Conservation (phyloP, 306 rosid genomes). For the Elaeagnus macrophylla region DNA sequence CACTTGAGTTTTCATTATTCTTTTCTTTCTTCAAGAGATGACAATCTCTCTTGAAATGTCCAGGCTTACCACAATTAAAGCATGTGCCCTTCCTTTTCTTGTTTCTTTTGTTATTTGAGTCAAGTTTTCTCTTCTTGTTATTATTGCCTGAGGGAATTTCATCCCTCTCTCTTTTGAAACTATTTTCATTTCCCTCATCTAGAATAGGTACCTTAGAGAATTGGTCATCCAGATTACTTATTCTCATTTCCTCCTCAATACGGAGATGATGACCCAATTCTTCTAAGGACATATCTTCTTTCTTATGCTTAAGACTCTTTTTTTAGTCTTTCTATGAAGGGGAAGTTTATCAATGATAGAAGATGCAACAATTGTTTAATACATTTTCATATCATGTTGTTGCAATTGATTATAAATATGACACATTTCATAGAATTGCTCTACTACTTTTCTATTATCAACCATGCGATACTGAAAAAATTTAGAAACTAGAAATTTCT, state of each 20-base stretch:
- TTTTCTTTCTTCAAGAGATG: too few relatives aligned
- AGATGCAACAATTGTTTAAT: constrained; percentile 3
- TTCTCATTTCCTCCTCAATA: too few relatives aligned
- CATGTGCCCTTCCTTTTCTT: background rate
- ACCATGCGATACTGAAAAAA: too few relatives aligned
- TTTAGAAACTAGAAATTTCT: too few relatives aligned
- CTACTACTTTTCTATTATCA: background rate
- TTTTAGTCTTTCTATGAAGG: constrained; percentile 8
- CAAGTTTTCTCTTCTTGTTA: background rate
- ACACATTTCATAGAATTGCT: background rate
- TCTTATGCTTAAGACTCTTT: constrained; percentile 1
- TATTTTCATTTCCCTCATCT: background rate
- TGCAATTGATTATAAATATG: background rate
- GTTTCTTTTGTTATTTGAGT: background rate
- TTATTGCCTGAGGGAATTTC: too few relatives aligned
- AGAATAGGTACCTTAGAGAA: too few relatives aligned
- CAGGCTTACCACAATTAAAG: background rate
- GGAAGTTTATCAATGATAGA: constrained; percentile 6
- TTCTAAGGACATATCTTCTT: too few relatives aligned
- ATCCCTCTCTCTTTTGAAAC: background rate
- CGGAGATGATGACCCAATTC: too few relatives aligned
- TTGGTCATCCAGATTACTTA: too few relatives aligned
- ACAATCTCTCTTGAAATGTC: too few relatives aligned
- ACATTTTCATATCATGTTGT: constrained; percentile 6
- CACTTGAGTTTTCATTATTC: too few relatives aligned